Percentiles rank a stretch among this genome's conserved stretches.
These are phyloP conservation scores for Hypoxylon trugodes DNA, from an alignment of 495 filamentous ascomycete species.

Conservation along the genomic window DNA sequence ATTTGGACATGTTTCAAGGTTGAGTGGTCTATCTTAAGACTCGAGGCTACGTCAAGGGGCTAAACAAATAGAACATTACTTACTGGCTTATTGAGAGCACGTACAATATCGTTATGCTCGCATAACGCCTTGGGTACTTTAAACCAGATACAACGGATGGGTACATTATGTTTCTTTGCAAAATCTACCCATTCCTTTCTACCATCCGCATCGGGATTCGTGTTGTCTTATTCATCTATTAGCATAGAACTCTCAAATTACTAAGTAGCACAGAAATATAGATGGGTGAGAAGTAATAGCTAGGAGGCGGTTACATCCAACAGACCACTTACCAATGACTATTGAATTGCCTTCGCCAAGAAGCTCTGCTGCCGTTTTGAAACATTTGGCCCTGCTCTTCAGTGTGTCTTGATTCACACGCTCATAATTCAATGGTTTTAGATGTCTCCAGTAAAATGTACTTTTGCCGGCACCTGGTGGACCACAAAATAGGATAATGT, in stretches of 20 bases:
- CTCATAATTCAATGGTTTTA: conserved; percentile 82
- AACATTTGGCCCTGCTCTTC: conserved; percentile 81
- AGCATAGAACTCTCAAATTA: not conserved
- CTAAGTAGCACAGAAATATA: no score
- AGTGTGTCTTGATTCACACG: conserved; percentile 90
- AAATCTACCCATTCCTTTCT: conserved; percentile 78
- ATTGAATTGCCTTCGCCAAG: conserved; percentile 72
- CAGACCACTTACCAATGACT: conserved; percentile 71
- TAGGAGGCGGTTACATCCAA: no score
- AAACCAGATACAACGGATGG: conserved; percentile 88
- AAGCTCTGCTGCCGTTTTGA: conserved; percentile 74
- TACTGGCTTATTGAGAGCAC: conserved; percentile 70
- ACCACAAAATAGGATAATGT: conserved; percentile 86
- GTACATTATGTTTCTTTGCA: conserved; percentile 72
- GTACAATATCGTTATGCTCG: conserved; percentile 88
- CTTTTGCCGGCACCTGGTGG: conserved; percentile 91
- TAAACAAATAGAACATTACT: conserved; percentile 42
- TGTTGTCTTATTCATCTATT: conserved; percentile 73
- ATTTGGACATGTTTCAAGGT: no score
- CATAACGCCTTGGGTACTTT: conserved; percentile 75
- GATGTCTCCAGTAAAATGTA: conserved; percentile 82
- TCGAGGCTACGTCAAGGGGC: not conserved
- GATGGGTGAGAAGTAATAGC: no score
- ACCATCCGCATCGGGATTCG: conserved; percentile 82
- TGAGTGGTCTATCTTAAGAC: not conserved